Base-by-base conservation (phyloP, 106 monocot genomes). In the Acanthochlamys bracteata region DNA sequence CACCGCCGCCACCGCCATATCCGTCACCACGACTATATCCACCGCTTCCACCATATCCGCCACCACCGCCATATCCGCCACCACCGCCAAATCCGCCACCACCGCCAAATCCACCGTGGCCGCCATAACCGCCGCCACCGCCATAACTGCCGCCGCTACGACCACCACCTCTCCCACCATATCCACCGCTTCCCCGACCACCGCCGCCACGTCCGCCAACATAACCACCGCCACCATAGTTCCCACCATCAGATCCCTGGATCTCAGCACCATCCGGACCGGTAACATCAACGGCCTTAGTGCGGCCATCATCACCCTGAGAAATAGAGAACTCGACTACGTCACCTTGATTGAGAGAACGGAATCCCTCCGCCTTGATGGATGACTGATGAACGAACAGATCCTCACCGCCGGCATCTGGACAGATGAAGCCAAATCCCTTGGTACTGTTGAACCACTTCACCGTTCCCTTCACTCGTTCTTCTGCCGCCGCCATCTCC, bases 401-500 rank as follows among this genome's bases (percentile, higher is more conserved):
- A 27, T 80, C 80, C 63, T 85, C 84, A 10, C 74, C 61, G 23
- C 85, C 85, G 55, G 78, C 85, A 9, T 78, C 78, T 6, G 81
- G 85, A 20, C 78, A 67, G 65, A 85, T 85, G 72, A 85, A 85
- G 11, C 85, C 85, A 54, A 81, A 85, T 1, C 85, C 81, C 69
- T 78, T 85, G 45, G 71, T 61, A 17, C 58, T 74, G 65, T 77
- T 77, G 81, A 85, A 85, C 85, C 85, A 85, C 71, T 81, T 78
- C 61, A 85, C 85, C 21, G 78, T 85, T 55, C 85, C 85, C 53
- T 60, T 71, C 11, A 39, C 40, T 11, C 67, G 23, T n/a, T 52
- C 75, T 65, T 19, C 39, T 58, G 41, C 69, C 61, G 17, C 26
- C 72, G 73, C 46, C 54, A 57, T 46, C 72, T 56, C 10, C 49